Conservation (phyloP, 139 green algal species). For the Chlamydomonas sp. region DNA sequence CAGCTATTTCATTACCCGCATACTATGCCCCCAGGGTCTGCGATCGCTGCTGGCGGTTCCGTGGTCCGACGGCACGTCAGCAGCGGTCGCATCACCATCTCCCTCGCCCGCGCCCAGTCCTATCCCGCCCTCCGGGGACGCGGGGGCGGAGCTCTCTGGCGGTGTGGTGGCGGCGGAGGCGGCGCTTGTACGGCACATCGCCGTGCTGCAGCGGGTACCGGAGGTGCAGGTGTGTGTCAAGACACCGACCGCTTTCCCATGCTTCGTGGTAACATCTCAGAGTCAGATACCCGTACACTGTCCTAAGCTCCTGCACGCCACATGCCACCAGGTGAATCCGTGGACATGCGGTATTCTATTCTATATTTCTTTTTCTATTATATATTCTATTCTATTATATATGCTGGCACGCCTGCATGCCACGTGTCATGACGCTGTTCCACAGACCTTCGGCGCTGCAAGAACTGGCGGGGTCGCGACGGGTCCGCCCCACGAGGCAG, state of each 20-base stretch:
- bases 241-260: neutral
- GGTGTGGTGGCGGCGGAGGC: neutral
- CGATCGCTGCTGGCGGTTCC: too few species aligned
- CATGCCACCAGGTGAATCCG: too few species aligned
- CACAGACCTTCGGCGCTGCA: neutral
- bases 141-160: neutral
- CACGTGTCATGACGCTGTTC: too few species aligned
- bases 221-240: neutral
- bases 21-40: too few species aligned
- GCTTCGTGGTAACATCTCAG: too few species aligned
- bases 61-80: too few species aligned
- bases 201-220: constrained; percentile 17
- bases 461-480: neutral
- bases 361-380: too few species aligned
- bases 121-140: neutral
- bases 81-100: neutral
- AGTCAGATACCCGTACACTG: too few species aligned
- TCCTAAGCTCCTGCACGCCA: too few species aligned
- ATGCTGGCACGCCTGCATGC: neutral
- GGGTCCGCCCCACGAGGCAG: neutral
- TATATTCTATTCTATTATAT: neutral
- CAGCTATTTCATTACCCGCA: too few species aligned
- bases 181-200: constrained; percentile 1
- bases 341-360: too few species aligned
- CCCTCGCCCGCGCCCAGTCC: neutral